Base-by-base conservation (phyloP, 495 filamentous ascomycete genomes). In the Penicillium parvum region DNA sequence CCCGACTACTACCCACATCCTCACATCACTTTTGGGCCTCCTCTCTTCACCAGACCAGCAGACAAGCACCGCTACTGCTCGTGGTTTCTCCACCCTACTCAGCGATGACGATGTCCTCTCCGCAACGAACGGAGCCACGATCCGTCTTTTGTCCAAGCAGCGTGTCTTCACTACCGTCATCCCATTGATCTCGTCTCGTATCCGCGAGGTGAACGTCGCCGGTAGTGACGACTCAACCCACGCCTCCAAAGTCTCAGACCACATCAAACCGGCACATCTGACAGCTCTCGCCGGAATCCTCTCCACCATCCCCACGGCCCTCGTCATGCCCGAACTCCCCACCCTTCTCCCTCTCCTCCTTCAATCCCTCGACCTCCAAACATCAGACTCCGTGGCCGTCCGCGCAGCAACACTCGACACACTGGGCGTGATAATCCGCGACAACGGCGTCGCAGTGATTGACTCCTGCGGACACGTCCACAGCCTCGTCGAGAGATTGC, bases 201-300 rank as follows among this genome's bases (percentile, higher is more conserved):
- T 84, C 58, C 74, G 75, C 37, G 59, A 61, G 20, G 68, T 76
- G 23, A 67, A 69, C 40, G 47, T 64, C 33, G 49, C 60, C 43
- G 47, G 47, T 30, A 58, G 20, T 10, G 45, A 49, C 34, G 21
- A 42, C 23, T 28, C 45, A 15, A 25, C 33, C 25, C n/a, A n/a
- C 33, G 7, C 26, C 25, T 4, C 30, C 16, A 40, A 39, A 40
- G 32, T 40, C 15, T 43, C 43, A n/a, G 40, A 51, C 14, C 64
- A 69, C 44, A 69, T 64, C 32, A 74, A 85, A 65, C 70, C 75
- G 28, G 78, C 82, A 50, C 78, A 85, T 44, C 74, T 88, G 14
- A 72, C 82, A 37, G 84, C 84, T 15, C 71, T 87, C 10, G 78
- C 79, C 0, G 79, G 80, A 2, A 73, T 88, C 26, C 72, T 88